These are phyloP conservation scores for Penicillium sp. DNA, from an alignment of 2,329 filamentous ascomycete species.

Conservation along the genomic window DNA sequence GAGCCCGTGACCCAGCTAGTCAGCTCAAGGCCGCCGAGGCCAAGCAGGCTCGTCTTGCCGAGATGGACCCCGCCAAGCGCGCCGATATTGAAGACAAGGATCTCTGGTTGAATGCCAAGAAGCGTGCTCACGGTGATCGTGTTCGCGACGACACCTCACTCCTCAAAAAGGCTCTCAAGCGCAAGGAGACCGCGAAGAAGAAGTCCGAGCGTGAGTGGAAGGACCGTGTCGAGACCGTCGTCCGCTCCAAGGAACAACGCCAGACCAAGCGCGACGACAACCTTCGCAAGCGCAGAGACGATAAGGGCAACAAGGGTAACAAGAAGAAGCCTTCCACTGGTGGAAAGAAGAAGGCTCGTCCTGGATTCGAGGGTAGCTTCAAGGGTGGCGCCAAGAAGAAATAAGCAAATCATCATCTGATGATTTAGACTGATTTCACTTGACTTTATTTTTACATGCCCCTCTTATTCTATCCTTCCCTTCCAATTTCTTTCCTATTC, in stretches of 20 bases:
- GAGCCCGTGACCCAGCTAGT: conserved; percentile 80
- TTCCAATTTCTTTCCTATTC: conserved; percentile 2
- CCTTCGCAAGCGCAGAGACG: conserved; percentile 71
- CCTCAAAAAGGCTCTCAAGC: conserved; percentile 92
- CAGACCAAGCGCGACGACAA: conserved; percentile 84
- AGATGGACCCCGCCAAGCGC: conserved; percentile 76
- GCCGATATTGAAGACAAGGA: conserved; percentile 92
- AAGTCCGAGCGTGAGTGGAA: conserved; percentile 91
- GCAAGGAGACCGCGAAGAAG: conserved; percentile 85
- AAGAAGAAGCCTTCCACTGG: conserved; percentile 46
- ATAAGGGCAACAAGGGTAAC: conserved; percentile 62
- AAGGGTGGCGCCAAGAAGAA: conserved; percentile 52
- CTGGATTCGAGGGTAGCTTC: conserved; percentile 75
- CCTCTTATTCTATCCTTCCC: conserved; percentile 1
- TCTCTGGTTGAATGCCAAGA: conserved; percentile 86
- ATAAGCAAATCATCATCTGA: conserved; percentile 21
- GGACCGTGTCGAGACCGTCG: conserved; percentile 71
- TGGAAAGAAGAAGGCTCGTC: conserved; percentile 57
- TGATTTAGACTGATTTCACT: conserved; percentile 1
- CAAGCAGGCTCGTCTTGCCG: conserved; percentile 77
- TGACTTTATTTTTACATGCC: conserved; percentile 1
- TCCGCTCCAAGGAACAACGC: conserved; percentile 73
- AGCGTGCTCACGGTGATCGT: conserved; percentile 84
- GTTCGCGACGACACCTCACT: conserved; percentile 82
- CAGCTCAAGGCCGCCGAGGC: conserved; percentile 84